Evolutionary conservation across 2,329 filamentous ascomycete species (phyloP), one percentile per base, ranked within the genome.

Genomic region (Biscogniauxia sp.): DNA sequence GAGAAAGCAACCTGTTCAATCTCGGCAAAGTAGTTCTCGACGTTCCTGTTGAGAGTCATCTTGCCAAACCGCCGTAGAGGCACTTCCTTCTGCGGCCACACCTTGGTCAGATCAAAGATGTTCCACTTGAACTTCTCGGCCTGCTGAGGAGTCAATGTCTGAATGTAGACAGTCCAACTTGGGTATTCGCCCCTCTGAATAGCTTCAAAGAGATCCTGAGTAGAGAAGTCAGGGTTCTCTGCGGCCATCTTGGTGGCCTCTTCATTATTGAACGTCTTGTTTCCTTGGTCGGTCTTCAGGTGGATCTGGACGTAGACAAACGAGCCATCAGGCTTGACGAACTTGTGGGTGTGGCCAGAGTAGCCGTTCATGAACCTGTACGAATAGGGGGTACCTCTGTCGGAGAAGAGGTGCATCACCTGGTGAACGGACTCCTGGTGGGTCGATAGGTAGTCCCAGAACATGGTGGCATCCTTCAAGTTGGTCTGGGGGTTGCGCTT

Each of bases 1-100:
- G 83, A 87, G 80, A 90, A 91, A 1, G 87, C 85, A 25, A 85
- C 80, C 71, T 90, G 88, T 77, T 91, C 88, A 54, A 90, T 83
- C 68, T 91, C 88, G 52, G 82, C 79, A 68, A 89, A 89, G 77
- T 89, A 90, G 75, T 91, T 89, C 55, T 82, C 75, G 0, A 81
- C 76, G 70, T 90, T 90, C 71, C 80, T 79, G 75, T 88, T 88
- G 25, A 90, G 80, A 0, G 84, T 88, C 61, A 90, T 74, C 60
- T 81, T 81, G 53, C 87, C 88, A 60, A 90, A 79, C 51, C 77
- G 81, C 19, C 85, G 79, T 7, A 88, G 77, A 1, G 88, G 88
- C 20, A 87, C 83, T 53, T 88, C 80, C 32, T 74, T 77, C 61
- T 89, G 84, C 3, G 87, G 87, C 87, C 87, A 89, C 67, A 87